These are phyloP conservation scores for Teratosphaeria nubilosa DNA, from an alignment of 2,329 filamentous ascomycete genomes.

Conservation along the genomic window DNA sequence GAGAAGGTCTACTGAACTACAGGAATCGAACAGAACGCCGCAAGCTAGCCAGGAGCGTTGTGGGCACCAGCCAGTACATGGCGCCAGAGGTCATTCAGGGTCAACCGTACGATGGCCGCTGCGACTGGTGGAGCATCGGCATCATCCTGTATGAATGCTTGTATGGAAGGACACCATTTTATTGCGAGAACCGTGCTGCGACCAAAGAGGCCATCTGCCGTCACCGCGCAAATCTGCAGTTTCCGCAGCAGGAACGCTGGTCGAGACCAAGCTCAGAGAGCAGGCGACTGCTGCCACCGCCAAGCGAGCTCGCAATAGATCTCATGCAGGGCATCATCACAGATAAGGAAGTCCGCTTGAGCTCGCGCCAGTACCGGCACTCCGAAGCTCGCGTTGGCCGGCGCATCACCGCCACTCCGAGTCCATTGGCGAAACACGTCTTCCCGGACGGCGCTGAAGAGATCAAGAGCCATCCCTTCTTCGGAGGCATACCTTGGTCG, in stretches of 20 bases:
- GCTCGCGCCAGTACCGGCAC: conserved; percentile 60
- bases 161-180: conserved; percentile 84
- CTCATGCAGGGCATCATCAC: conserved; percentile 63
- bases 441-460: conserved; percentile 77
- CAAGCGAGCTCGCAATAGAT: conserved; percentile 64
- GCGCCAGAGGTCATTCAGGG: conserved; percentile 84
- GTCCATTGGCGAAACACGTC: conserved; percentile 41
- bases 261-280: conserved; percentile 41
- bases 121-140: conserved; percentile 95
- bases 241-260: conserved; percentile 50
- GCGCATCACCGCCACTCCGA: conserved; percentile 33
- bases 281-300: conserved; percentile 31
- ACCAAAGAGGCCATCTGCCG: conserved; percentile 80
- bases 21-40: conserved; percentile 46
- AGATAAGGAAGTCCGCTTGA: conserved; percentile 65
- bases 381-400: conserved; percentile 43
- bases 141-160: conserved; percentile 92
- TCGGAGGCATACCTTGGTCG: conserved; percentile 69
- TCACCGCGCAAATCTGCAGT: conserved; percentile 59
- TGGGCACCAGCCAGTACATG: conserved; percentile 97
- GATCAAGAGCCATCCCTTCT: conserved; percentile 83
- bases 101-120: conserved; percentile 77
- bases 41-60: conserved; percentile 69
- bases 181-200: conserved; percentile 66
- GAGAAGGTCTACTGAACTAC: conserved; percentile 31